A percentile compares a stretch with the other conserved stretches of the same genome.
These are phyloP conservation scores for Alternaria triticimaculans DNA, from an alignment of 2,329 filamentous ascomycete genomes.

Conservation along the genomic window DNA sequence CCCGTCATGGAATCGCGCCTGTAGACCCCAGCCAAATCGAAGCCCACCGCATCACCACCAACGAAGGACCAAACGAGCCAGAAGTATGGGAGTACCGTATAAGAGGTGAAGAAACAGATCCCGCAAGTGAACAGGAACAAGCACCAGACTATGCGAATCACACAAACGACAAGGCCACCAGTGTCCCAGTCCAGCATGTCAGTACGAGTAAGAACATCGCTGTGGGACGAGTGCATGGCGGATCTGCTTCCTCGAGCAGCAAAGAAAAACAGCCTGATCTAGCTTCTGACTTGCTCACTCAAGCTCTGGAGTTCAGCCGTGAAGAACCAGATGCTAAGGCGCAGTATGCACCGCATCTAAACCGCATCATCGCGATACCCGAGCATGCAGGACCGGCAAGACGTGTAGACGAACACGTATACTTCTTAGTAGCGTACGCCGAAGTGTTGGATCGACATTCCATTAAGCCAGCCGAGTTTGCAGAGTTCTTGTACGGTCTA, in stretches of 20 bases:
- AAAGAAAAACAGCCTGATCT: conserved; percentile 4
- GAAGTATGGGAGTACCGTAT: conserved; percentile 37
- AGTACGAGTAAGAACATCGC: conserved; percentile 27
- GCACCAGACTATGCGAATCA: conserved; percentile 31
- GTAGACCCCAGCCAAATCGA: conserved; percentile 38
- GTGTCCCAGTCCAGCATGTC: conserved; percentile 37
- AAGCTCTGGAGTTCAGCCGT: conserved; percentile 35
- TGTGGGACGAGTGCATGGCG: conserved; percentile 23
- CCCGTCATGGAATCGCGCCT: conserved; percentile 32
- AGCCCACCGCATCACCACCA: conserved; percentile 30
- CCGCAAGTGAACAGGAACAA: conserved; percentile 23
- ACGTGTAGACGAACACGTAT: conserved; percentile 16
- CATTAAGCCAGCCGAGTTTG: conserved; percentile 38
- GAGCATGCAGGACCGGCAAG: conserved; percentile 13
- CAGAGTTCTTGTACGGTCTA: conserved; percentile 43
- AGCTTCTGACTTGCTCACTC: conserved; percentile 20
- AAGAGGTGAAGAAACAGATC: conserved; percentile 25
- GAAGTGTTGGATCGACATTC: conserved; percentile 38
- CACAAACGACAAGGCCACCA: conserved; percentile 19
- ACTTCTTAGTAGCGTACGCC: conserved; percentile 40
- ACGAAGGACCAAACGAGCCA: conserved; percentile 29
- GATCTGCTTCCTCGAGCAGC: not conserved
- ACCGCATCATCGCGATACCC: conserved; percentile 36
- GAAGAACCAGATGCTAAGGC: conserved; percentile 33
- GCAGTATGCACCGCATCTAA: conserved; percentile 32